Evolutionary conservation across 164 flowering plant genomes (phyloP), one percentile per base, ranked within the genome.

Genomic region (Aristolochia contorta): DNA sequence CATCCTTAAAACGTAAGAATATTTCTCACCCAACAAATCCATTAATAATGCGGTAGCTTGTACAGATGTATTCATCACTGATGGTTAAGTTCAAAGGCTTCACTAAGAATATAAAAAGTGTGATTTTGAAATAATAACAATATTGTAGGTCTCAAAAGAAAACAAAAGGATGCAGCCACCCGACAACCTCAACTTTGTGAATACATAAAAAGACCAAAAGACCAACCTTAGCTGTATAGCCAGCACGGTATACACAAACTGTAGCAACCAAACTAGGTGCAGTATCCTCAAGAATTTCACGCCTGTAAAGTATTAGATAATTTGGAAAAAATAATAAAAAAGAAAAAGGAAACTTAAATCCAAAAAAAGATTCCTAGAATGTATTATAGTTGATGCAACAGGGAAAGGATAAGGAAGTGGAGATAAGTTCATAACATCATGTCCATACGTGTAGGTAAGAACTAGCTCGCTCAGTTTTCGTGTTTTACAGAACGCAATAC

Each of bases 401-500:
- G 12, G 12, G 0, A 3, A 37, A 37, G 43, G 43, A 37, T 10
- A 2, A 27, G 30, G 30, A 37, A 37, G 43, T 37, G 43, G 43
- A 37, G 6, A 53, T 2, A 53, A 53, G 32, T 23, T 15, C 27
- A 53, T 27, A 23, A 10, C 30, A 53, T 12, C 56, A 22, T 12
- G 54, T 46, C 78, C 94, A 53, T 87, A 93, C 98, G 97, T 82
- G 66, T 87, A 81, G 74, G 71, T 72, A 14, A 93, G 72, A 58
- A 93, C 96, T 75, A 93, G 84, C 72, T 93, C 98, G 76, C 89
- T 84, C 47, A 93, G 94, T 73, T 89, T 93, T 58, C 98, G 98
- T 14, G 96, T 76, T 78, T 80, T 86, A 65, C 98, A 93, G 65
- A 93, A 93, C 41, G 97, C 85, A 72, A 93, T 87, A 72, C 90